These are phyloP conservation scores for Rhizopus sp. DNA, from an alignment of 371 early-diverging fungal species.

Conservation along the genomic window DNA sequence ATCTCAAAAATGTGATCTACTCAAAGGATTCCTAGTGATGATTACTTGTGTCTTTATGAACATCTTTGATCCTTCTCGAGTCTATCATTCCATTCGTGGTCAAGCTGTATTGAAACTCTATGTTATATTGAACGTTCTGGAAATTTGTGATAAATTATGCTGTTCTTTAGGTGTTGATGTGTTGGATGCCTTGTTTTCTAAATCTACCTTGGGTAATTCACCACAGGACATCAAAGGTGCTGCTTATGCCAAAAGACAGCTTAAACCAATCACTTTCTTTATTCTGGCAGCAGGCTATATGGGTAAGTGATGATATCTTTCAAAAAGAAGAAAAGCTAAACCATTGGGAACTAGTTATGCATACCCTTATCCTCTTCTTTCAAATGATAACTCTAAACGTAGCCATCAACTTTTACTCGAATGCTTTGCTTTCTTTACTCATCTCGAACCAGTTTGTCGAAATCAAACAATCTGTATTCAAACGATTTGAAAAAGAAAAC, in stretches of 20 bases:
- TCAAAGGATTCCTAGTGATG: conserved; percentile 77
- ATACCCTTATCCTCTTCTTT: conserved; percentile 90
- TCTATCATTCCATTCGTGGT: conserved; percentile 95
- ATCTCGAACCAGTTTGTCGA: conserved; percentile 98
- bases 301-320: conserved; percentile 35
- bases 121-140: conserved; percentile 94
- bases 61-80: conserved; percentile 81
- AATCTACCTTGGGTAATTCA: conserved; percentile 55
- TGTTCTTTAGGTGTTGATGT: conserved; percentile 94
- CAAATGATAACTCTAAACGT: conserved; percentile 96
- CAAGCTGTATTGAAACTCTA: conserved; percentile 96
- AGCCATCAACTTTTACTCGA: conserved; percentile 93
- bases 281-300: conserved; percentile 80
- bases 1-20: conserved; percentile 83
- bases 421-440: conserved; percentile 88
- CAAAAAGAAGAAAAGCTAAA: not conserved
- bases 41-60: conserved; percentile 75
- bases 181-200: conserved; percentile 87
- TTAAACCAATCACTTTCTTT: conserved; percentile 64
- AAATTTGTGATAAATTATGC: conserved; percentile 93
- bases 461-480: conserved; percentile 96
- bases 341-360: conserved; percentile 52
- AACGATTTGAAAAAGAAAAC: conserved; percentile 94
- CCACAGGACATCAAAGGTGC: conserved; percentile 22
- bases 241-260: conserved; percentile 48